Evolutionary conservation across 1,139 yeast species (phyloP).

Genomic region (Suhomyces maxii): DNA sequence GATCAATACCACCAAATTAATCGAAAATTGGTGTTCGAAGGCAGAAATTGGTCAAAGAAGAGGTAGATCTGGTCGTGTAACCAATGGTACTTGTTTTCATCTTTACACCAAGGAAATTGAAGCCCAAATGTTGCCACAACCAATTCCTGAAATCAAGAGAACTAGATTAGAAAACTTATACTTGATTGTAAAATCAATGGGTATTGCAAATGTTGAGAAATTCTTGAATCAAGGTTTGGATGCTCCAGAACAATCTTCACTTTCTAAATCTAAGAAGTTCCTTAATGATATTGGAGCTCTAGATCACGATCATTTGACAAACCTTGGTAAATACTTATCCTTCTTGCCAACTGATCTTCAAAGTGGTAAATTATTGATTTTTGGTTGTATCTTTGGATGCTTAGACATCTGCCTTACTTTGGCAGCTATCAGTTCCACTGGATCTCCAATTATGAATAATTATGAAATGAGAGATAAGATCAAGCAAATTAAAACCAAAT

Average conservation of each 20-base stretch:
- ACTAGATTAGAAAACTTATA: constrained; percentile 81
- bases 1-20: constrained; percentile 66
- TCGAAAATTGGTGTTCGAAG: constrained; percentile 84
- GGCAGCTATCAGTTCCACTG: constrained; percentile 73
- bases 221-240: constrained; percentile 79
- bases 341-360: constrained; percentile 82
- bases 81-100: constrained; percentile 78
- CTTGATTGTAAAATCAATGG: constrained; percentile 86
- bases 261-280: constrained; percentile 61
- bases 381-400: constrained; percentile 82
- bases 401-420: constrained; percentile 72
- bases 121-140: constrained; percentile 61
- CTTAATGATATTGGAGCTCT: constrained; percentile 76
- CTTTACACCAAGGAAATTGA: constrained; percentile 68
- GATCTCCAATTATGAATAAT: constrained; percentile 68
- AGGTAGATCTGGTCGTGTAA: constrained; percentile 98
- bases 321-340: constrained; percentile 80
- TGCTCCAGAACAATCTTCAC: constrained; percentile 65
- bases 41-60: constrained; percentile 93
- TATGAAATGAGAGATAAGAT: constrained; percentile 66
- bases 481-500: constrained; percentile 47
- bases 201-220: constrained; percentile 64
- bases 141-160: constrained; percentile 86
- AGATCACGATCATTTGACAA: constrained; percentile 57
- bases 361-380: constrained; percentile 78